Percentiles rank a stretch among this genome's conserved stretches.
Evolutionary conservation across 805 yeast genomes (phyloP).

Genomic region (Saccharomycodes ludwigii): DNA sequence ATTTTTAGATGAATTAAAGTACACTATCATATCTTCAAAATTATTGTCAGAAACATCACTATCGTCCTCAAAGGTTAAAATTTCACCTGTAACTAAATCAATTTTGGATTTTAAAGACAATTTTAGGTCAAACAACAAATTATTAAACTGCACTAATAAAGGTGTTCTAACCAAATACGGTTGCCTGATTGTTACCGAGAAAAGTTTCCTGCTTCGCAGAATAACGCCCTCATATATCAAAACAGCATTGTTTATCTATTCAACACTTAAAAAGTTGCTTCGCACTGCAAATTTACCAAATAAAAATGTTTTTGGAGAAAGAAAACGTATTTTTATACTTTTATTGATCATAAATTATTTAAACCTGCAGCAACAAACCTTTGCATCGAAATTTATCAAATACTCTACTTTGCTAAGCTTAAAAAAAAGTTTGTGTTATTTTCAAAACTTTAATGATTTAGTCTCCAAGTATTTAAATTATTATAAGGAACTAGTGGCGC

Average conservation of each 20-base stretch:
- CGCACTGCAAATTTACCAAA: neutral
- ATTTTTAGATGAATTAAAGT: constrained; percentile 41
- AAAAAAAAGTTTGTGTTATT: constrained; percentile 6
- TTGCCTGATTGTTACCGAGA: neutral
- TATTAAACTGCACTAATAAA: neutral
- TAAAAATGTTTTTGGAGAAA: neutral
- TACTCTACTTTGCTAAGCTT: constrained; percentile 2
- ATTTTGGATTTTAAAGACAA: constrained; percentile 1
- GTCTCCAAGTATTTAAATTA: constrained; percentile 17
- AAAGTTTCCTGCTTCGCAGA: neutral
- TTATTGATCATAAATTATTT: neutral
- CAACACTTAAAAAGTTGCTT: neutral
- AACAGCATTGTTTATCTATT: neutral
- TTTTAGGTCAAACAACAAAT: neutral
- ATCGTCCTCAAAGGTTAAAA: too few relatives aligned
- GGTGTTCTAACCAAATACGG: neutral
- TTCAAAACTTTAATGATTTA: constrained; percentile 16
- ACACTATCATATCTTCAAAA: constrained; percentile 34
- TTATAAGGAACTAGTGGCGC: constrained; percentile 21
- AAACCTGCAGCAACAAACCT: constrained; percentile 1
- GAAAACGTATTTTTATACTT: neutral
- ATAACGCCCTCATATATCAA: neutral
- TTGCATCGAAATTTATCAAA: neutral
- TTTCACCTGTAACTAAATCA: too few relatives aligned
- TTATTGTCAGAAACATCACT: too few relatives aligned